Conservation (phyloP, 1,284 basidiomycete genomes). For the Inonotus hispidus region DNA sequence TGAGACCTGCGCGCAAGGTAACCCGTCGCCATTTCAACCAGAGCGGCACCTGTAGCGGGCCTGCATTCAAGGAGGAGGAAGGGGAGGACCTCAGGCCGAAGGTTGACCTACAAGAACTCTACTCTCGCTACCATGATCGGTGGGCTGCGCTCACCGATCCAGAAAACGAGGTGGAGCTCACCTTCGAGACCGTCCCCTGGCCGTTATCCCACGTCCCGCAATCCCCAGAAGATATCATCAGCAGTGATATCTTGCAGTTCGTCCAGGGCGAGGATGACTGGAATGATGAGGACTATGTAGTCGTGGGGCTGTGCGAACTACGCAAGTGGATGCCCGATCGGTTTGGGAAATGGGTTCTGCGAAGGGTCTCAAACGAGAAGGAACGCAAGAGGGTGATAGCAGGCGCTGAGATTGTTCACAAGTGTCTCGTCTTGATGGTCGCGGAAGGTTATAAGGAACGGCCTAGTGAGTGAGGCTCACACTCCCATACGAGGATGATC, state of each 20-base stretch:
- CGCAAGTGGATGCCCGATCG: constrained; percentile 75
- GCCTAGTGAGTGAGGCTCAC: background rate
- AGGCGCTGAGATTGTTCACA: background rate
- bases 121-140: background rate
- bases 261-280: constrained; percentile 43
- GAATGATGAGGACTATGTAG: constrained; percentile 24
- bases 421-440: background rate
- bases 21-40: background rate
- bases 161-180: background rate
- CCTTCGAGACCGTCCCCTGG: constrained; percentile 35
- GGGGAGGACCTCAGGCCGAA: background rate
- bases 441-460: background rate
- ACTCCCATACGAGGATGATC: background rate
- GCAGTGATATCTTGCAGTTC: constrained; percentile 47
- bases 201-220: constrained; percentile 44
- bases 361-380: background rate
- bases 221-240: constrained; percentile 43
- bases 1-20: background rate
- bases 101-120: background rate
- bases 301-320: constrained; percentile 50
- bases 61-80: background rate
- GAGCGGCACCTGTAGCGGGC: background rate
- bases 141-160: background rate
- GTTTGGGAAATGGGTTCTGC: constrained; percentile 32
- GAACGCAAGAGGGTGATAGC: background rate